phyloP scores from a whole-genome alignment of 225 moss, liverwort and hornwort species.

The Polytrichum formosum region DNA sequence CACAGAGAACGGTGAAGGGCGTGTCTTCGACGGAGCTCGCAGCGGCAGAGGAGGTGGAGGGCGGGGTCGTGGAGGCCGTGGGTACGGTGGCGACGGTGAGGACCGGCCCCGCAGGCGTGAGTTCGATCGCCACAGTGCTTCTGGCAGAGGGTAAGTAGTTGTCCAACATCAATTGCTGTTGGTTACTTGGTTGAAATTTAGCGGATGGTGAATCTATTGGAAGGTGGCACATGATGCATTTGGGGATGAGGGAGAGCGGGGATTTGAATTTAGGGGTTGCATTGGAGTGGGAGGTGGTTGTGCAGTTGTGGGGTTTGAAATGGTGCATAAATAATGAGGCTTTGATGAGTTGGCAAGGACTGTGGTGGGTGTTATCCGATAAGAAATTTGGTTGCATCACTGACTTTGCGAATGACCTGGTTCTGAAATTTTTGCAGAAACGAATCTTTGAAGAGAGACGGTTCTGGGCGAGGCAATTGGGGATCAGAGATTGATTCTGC shows the following conservation, averaged over 20 bases:
- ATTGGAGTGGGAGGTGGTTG: no score
- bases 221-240: no score
- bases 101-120: conserved; percentile 77
- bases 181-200: no score
- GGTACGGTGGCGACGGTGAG: conserved; percentile 46
- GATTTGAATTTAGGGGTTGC: no score
- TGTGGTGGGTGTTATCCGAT: no score
- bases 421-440: conserved; percentile 22
- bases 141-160: conserved; percentile 60
- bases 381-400: no score
- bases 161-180: background rate
- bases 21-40: conserved; percentile 46
- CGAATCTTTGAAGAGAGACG: conserved; percentile 78
- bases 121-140: conserved; percentile 86
- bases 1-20: conserved; percentile 61
- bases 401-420: no score
- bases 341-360: no score
- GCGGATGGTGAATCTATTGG: no score
- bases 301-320: no score
- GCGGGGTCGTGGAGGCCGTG: conserved; percentile 30
- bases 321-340: no score
- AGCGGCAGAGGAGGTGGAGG: conserved; percentile 33
- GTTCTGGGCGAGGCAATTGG: conserved; percentile 91
- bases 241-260: no score
- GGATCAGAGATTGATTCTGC: conserved; percentile 69